Percentiles rank a stretch among this genome's conserved stretches.
Evolutionary conservation across 2,329 filamentous ascomycete genomes (phyloP).

Genomic region (Arthroderma uncinatum): DNA sequence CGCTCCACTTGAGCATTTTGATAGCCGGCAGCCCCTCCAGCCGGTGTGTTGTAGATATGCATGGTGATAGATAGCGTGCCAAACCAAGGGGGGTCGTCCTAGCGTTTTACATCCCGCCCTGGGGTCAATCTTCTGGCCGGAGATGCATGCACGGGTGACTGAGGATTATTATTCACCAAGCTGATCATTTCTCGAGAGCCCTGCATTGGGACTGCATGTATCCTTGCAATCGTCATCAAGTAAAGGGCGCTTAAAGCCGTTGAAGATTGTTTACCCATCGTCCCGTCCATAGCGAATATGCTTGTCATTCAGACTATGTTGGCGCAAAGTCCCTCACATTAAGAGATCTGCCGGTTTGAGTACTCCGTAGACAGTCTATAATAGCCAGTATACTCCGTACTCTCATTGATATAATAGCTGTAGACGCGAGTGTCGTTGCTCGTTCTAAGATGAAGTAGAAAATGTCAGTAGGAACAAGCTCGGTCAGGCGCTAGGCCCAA

Average conservation of each 20-base stretch:
- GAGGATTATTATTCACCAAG: neutral
- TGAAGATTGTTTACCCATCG: neutral
- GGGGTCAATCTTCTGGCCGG: neutral
- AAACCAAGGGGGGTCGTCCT: neutral
- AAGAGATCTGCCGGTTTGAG: too few species aligned
- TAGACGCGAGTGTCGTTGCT: too few species aligned
- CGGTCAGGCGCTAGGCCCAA: neutral
- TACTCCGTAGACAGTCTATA: too few species aligned
- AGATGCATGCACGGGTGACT: neutral
- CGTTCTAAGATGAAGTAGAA: neutral
- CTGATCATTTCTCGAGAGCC: neutral
- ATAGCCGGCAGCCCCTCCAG: neutral
- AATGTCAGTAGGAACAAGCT: neutral
- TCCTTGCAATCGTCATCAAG: neutral
- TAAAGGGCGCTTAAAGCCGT: neutral
- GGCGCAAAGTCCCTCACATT: neutral
- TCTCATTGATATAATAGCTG: too few species aligned
- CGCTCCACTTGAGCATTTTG: neutral
- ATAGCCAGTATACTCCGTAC: too few species aligned
- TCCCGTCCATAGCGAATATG: neutral
- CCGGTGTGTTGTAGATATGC: neutral
- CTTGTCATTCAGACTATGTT: neutral
- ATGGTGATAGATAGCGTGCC: neutral
- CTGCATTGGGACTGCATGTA: neutral
- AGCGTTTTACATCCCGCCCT: neutral